phyloP scores from a whole-genome alignment of 768 basidiomycete species.

The Hemileccinum impolitum region DNA sequence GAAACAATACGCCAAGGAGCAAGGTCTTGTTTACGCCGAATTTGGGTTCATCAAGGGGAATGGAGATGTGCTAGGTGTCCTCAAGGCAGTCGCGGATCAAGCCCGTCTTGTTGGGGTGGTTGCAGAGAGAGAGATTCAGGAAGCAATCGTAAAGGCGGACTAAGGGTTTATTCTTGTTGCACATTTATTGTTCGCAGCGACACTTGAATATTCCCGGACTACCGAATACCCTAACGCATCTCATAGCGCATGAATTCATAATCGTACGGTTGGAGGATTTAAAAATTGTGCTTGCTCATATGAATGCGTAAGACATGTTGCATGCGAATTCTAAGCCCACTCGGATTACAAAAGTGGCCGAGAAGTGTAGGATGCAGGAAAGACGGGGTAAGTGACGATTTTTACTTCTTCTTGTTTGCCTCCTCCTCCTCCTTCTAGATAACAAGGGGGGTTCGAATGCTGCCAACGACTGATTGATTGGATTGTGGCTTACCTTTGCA shows the following conservation, averaged over 20 bases:
- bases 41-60: constrained; percentile 91
- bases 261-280: too few species aligned
- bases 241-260: background rate
- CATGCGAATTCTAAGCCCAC: constrained; percentile 28
- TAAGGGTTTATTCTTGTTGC: constrained; percentile 2
- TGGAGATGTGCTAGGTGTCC: constrained; percentile 73
- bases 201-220: background rate
- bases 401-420: constrained; percentile 86
- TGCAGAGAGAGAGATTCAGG: constrained; percentile 68
- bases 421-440: constrained; percentile 87
- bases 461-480: background rate
- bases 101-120: constrained; percentile 78
- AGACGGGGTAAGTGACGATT: constrained; percentile 12
- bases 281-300: constrained; percentile 23
- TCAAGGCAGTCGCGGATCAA: constrained; percentile 85
- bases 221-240: constrained; percentile 17
- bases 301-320: constrained; percentile 33
- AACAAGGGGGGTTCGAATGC: constrained; percentile 14
- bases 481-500: constrained; percentile 61
- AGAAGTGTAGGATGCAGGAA: constrained; percentile 24
- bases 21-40: constrained; percentile 83
- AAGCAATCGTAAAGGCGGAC: constrained; percentile 48
- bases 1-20: constrained; percentile 83
- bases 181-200: background rate
- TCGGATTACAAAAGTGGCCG: constrained; percentile 28